Evolutionary conservation across 345 rosid genomes (phyloP).

Genomic region (Melaleuca quinquenervia): DNA sequence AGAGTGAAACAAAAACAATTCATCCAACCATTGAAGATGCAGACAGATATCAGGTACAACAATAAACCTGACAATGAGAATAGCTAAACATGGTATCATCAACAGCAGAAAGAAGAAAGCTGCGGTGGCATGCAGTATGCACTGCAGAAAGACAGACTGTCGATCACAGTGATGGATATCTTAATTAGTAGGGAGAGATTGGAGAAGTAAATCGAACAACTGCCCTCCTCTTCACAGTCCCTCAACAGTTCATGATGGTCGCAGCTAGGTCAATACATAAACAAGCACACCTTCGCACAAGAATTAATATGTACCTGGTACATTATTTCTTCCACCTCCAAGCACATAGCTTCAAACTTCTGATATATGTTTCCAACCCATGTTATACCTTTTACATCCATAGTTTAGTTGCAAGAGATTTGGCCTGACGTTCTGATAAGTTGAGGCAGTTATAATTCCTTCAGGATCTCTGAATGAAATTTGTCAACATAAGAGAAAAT

Average conservation of each 20-base stretch:
- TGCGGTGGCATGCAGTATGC: background rate
- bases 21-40: background rate
- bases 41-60: background rate
- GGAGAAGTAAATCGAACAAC: background rate
- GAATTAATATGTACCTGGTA: conserved; percentile 38
- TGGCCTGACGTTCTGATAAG: background rate
- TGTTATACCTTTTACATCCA: conserved; percentile 56
- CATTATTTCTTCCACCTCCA: conserved; percentile 86
- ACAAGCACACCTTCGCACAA: background rate
- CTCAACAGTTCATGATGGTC: background rate
- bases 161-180: background rate
- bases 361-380: conserved; percentile 74
- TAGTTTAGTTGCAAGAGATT: conserved; percentile 7
- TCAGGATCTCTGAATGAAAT: background rate
- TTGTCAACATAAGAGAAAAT: background rate
- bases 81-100: background rate
- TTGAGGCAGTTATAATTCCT: background rate
- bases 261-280: background rate
- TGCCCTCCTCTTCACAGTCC: background rate
- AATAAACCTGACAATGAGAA: background rate
- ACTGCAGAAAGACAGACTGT: background rate
- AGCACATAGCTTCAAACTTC: conserved; percentile 83
- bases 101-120: background rate
- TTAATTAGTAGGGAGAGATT: background rate
- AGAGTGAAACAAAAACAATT: background rate